Base-by-base conservation (phyloP, 768 basidiomycete genomes). In the Hypsizygus marmoreus region DNA sequence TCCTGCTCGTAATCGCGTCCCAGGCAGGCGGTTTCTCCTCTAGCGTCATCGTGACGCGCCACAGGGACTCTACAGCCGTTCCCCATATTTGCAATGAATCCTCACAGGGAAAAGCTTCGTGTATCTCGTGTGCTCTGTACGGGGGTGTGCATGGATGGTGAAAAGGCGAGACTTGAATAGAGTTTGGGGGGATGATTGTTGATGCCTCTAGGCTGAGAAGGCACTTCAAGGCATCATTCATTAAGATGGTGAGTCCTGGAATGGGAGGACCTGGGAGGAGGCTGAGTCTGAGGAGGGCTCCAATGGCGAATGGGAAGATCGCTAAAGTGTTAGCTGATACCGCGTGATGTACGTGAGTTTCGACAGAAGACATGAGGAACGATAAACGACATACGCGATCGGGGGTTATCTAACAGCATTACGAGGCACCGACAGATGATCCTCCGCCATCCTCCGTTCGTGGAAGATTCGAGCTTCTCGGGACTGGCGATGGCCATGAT, bases 381-480 rank as follows among this genome's bases (percentile, higher is more conserved):
- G 29, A 46, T 17, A 26, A 13, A 32, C 31, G 11, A 65, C 65
- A 32, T 50, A 74, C 69, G 26, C 20, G 56, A 56, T 30, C 46
- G 50, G 7, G 53, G 50, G 22, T 56, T 53, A 28, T 68, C 59
- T 36, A 84, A 39, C 8, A 85, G 51, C 13, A 63, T 53, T 6
- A 43, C 52, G 22, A 88, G 33, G 54, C 83, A 85, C 45, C 84
- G 69, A 46, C 71, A 75, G 10, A 86, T 59, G 8, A 70, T 67
- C n/a, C 61, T 54, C 26, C 76, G 73, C 87, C 86, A 89, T 59
- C 82, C 79, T 1, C 81, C 78, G 23, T 66, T 66, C 1, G 77
- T 85, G 0, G 77, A 70, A 0, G 64, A 58, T 51, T 81, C 80
- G 26, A 88, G 34, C 60, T 81, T 88, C 22, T 49, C 48, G 1